Evolutionary conservation across 176 grass and related monocot species (phyloP).

Genomic region (Areca catechu): DNA sequence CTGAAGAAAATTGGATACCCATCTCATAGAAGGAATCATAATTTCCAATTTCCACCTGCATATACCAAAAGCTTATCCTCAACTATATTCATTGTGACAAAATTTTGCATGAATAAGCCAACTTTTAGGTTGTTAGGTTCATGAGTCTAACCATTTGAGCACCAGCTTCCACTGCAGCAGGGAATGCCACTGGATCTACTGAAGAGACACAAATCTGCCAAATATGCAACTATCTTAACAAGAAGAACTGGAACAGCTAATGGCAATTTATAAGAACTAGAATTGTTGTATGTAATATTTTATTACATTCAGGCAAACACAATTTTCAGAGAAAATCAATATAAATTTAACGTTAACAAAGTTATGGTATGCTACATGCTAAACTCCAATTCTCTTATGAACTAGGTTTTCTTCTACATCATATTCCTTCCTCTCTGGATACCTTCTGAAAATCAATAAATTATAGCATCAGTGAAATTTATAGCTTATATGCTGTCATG

Average conservation of each 20-base stretch:
- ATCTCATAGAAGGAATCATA: conserved; percentile 87
- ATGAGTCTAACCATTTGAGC: conserved; percentile 69
- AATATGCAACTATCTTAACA: conserved; percentile 1
- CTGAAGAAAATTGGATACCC: conserved; percentile 61
- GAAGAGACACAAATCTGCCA: conserved; percentile 92
- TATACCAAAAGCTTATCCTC: background rate
- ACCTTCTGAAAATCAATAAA: too few relatives aligned
- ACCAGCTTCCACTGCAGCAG: conserved; percentile 68
- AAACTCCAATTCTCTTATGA: too few relatives aligned
- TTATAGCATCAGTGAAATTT: too few relatives aligned
- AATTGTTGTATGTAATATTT: background rate
- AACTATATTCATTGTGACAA: background rate
- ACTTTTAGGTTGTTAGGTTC: background rate
- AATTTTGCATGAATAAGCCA: background rate
- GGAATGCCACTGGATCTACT: conserved; percentile 63
- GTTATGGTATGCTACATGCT: too few relatives aligned
- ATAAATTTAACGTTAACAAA: too few relatives aligned
- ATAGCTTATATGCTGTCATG: too few relatives aligned
- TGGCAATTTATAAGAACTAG: background rate
- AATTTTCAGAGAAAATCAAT: background rate
- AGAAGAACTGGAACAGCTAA: conserved; percentile 7
- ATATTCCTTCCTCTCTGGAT: too few relatives aligned
- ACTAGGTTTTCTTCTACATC: too few relatives aligned
- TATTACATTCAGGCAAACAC: background rate
- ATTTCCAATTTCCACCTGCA: conserved; percentile 91